These are phyloP conservation scores for Geranium brycei DNA, from an alignment of 345 rosid genomes.

Conservation along the genomic window DNA sequence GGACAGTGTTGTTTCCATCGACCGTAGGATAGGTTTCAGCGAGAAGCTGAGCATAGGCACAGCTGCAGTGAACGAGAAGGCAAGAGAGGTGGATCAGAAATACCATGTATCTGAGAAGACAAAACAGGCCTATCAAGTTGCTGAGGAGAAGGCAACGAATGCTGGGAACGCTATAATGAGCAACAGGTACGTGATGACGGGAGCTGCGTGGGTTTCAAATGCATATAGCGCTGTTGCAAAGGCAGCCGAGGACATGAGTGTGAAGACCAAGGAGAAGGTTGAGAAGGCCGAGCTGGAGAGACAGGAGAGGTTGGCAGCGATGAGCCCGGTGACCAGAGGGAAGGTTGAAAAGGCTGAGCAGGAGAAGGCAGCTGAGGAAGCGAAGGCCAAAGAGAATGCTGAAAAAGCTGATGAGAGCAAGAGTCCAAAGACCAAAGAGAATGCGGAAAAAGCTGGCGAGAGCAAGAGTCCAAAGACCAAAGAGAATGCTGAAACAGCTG, in stretches of 20 bases:
- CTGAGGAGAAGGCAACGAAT: slow-evolving; percentile 15
- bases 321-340: slow-evolving; percentile 21
- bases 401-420: too few relatives aligned
- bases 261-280: slow-evolving; percentile 21
- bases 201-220: slow-evolving; percentile 21
- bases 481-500: too few relatives aligned
- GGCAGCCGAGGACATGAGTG: slow-evolving; percentile 24
- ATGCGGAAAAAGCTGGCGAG: too few relatives aligned
- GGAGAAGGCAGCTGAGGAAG: not conserved
- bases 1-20: not conserved
- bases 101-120: slow-evolving; percentile 14
- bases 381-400: not conserved
- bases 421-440: too few relatives aligned
- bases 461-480: too few relatives aligned
- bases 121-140: slow-evolving; percentile 12
- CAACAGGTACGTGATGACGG: slow-evolving; percentile 13
- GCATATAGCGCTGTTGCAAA: slow-evolving; percentile 18
- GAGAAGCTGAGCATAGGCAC: slow-evolving; percentile 15
- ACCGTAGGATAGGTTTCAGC: slow-evolving; percentile 9
- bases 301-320: slow-evolving; percentile 18
- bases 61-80: slow-evolving; percentile 14
- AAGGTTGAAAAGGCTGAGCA: slow-evolving; percentile 8
- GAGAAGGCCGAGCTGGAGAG: slow-evolving; percentile 6
- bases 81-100: slow-evolving; percentile 13
- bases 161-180: slow-evolving; percentile 16